Base-by-base conservation (phyloP, 2,329 filamentous ascomycete species). In the Colletotrichum endophyticum region DNA sequence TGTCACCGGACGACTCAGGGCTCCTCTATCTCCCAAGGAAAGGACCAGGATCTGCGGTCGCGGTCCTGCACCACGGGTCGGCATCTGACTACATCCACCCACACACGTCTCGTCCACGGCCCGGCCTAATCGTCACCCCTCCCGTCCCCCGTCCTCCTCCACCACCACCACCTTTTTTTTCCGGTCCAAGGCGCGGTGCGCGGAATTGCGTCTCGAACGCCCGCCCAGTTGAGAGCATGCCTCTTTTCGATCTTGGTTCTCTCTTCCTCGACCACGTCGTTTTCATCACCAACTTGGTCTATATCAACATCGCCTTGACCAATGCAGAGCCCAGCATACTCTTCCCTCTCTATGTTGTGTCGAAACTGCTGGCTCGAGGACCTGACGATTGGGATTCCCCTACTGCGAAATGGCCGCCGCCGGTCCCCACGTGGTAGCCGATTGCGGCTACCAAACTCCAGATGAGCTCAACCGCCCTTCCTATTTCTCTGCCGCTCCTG, bases 211-310 rank as follows among this genome's bases (percentile, higher is more conserved):
- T 77, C 28, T 22, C 27, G 22, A n/a, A 74, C 71, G 74, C 70
- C 59, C 72, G 62, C 57, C 49, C n/a, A 22, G 27, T 44, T 49
- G 22, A 53, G 72, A 82, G 66, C 77, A 91, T 91, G 89, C 86
- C 89, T 80, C 84, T 91, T 75, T 84, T 85, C 80, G 88, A 90
- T 83, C 81, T 91, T 30, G 89, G 89, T 66, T 87, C 89, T n/a
- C 83, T 89, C 39, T 81, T 90, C 77, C 83, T 91, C 67, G 85
- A 89, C 78, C 85, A 90, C 78, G 83, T 90, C 70, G 88, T 90
- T 79, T 91, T 91, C 80, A 83, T 91, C 78, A 89, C 88, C 56
- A 89, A 89, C 68, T 83, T 91, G 71, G 85, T 89, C 77, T 90
- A 90, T 81, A 88, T 91, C 80, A 87, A 86, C 80, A 87, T 89